phyloP scores from a whole-genome alignment of 169 alveolate genomes.

The Toxoplasma gondii region DNA sequence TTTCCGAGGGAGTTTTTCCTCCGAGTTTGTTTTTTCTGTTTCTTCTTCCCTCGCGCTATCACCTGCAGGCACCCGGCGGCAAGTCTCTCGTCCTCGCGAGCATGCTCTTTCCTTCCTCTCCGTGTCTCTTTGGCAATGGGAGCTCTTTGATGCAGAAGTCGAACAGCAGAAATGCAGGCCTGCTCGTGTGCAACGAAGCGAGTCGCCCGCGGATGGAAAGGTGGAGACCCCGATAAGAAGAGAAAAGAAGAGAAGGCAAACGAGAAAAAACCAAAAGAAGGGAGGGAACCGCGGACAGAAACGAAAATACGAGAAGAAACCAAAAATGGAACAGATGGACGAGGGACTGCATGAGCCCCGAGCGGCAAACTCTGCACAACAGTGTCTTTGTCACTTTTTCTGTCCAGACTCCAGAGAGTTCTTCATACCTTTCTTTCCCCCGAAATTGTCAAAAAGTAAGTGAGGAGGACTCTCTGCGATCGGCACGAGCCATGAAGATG shows the following conservation, averaged over 20 bases:
- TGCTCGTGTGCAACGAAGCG: conserved; percentile 58
- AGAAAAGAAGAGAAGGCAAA: not conserved
- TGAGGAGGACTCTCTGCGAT: not conserved
- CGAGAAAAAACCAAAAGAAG: no score
- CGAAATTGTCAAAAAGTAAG: not conserved
- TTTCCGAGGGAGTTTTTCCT: no score
- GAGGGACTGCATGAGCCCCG: no score
- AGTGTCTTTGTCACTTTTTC: not conserved
- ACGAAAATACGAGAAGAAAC: no score
- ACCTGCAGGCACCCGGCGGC: conserved; percentile 59
- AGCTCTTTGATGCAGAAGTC: not conserved
- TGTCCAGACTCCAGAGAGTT: not conserved
- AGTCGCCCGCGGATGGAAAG: conserved; percentile 58
- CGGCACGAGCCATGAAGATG: no score
- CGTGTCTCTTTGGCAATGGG: not conserved
- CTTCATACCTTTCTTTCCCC: not conserved
- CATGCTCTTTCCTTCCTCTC: conserved; percentile 5
- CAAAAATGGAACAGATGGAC: no score
- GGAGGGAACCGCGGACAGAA: no score
- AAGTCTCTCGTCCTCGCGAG: conserved; percentile 44
- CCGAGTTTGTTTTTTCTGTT: no score
- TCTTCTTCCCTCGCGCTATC: no score
- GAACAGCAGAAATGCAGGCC: conserved; percentile 18
- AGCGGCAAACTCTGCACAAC: no score
- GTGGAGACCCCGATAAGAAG: not conserved